Conservation (phyloP, 106 monocot genomes). For the Allium cepa region DNA sequence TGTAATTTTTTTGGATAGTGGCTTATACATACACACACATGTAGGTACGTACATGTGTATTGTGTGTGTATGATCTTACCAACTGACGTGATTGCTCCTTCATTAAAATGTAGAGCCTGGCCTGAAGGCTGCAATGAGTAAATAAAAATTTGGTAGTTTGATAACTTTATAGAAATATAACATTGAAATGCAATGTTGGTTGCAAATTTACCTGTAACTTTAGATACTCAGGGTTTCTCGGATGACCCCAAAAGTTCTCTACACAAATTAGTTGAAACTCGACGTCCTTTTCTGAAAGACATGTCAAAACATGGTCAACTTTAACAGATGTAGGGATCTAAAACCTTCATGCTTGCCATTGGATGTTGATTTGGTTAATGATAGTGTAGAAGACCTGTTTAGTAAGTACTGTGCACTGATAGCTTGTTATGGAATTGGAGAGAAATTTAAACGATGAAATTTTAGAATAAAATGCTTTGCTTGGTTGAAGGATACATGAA, state of each 20-base stretch:
- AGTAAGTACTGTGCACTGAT: not conserved
- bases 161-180: not conserved
- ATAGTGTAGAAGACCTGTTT: not conserved
- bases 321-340: conserved; percentile 29
- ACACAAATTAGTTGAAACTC: conserved; percentile 32
- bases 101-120: conserved; percentile 32
- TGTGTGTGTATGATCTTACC: conserved; percentile 15
- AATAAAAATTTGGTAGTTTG: not conserved
- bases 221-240: conserved; percentile 22
- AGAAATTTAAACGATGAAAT: not conserved
- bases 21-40: no score
- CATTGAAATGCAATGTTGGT: not conserved
- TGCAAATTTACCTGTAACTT: conserved; percentile 20
- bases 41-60: no score
- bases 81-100: conserved; percentile 18
- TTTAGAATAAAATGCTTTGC: not conserved
- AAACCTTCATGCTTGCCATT: conserved; percentile 19
- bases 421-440: not conserved
- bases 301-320: conserved; percentile 24
- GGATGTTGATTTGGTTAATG: not conserved
- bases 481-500: not conserved
- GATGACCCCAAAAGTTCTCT: conserved; percentile 14
- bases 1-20: no score
- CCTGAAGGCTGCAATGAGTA: conserved; percentile 25
- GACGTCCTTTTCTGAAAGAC: conserved; percentile 27